Conservation (phyloP, 73 alveolate species). For the Paramecium primaurelia region DNA sequence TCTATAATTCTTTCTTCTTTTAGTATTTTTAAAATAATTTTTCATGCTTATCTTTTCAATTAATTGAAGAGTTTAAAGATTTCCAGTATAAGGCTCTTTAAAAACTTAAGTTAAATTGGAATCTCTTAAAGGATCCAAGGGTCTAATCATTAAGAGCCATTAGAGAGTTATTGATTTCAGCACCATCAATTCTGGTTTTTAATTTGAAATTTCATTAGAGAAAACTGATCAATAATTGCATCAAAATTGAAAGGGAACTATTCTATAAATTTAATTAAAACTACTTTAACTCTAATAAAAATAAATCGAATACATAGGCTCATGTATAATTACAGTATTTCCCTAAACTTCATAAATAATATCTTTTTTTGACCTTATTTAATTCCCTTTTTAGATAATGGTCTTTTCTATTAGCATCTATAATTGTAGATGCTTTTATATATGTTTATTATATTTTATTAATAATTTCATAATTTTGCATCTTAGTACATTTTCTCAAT, state of each 20-base stretch:
- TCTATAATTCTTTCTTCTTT: slow-evolving; percentile 97
- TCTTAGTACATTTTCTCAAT: slow-evolving; percentile 74
- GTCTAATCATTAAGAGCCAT: slow-evolving; percentile 99
- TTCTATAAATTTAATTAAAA: slow-evolving; percentile 97
- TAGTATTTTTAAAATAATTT: slow-evolving; percentile 89
- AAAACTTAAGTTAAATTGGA: slow-evolving; percentile 92
- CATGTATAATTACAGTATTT: slow-evolving; percentile 90
- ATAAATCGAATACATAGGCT: slow-evolving; percentile 74
- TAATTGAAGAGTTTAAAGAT: slow-evolving; percentile 91
- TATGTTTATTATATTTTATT: neutral
- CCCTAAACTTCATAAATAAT: slow-evolving; percentile 79
- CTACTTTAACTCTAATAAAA: slow-evolving; percentile 91
- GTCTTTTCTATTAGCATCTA: slow-evolving; percentile 98
- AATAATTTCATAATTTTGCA: slow-evolving; percentile 58
- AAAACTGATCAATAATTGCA: slow-evolving; percentile 87
- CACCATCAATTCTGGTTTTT: slow-evolving; percentile 96
- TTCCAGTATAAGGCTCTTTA: slow-evolving; percentile 99
- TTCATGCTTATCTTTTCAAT: slow-evolving; percentile 79
- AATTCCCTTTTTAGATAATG: slow-evolving; percentile 91
- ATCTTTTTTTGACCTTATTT: slow-evolving; percentile 74
- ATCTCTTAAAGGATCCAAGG: slow-evolving; percentile 99
- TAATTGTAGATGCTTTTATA: slow-evolving; percentile 83
- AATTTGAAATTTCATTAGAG: slow-evolving; percentile 89
- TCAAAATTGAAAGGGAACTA: slow-evolving; percentile 95
- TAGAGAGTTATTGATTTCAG: slow-evolving; percentile 99